These are phyloP conservation scores for Candolleomyces efflorescens DNA, from an alignment of 768 basidiomycete species.

Conservation along the genomic window DNA sequence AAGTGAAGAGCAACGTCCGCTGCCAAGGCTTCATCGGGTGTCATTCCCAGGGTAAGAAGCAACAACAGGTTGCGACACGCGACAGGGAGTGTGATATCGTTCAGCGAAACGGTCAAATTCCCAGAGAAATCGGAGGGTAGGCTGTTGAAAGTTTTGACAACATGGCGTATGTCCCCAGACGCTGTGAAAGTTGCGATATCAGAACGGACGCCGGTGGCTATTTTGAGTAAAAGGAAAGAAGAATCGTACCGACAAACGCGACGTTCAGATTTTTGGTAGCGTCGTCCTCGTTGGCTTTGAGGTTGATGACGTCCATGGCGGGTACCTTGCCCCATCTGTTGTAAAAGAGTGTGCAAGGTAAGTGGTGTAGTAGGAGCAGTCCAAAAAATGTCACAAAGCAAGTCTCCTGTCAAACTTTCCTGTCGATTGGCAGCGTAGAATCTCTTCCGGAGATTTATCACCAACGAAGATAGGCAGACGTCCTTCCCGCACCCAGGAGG, in stretches of 20 bases:
- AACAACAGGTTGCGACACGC: constrained; percentile 22
- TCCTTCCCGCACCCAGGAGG: constrained; percentile 16
- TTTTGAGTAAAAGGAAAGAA: background rate
- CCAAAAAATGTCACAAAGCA: constrained; percentile 15
- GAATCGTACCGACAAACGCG: constrained; percentile 20
- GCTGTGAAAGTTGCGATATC: constrained; percentile 20
- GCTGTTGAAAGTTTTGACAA: constrained; percentile 34
- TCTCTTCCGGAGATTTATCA: background rate
- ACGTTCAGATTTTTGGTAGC: constrained; percentile 18
- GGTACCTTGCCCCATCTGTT: constrained; percentile 29
- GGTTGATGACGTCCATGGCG: constrained; percentile 23
- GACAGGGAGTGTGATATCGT: background rate
- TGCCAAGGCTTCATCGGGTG: constrained; percentile 26
- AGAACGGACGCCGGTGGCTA: background rate
- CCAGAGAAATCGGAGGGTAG: constrained; percentile 30
- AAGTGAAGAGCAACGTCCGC: constrained; percentile 45
- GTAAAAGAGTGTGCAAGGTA: background rate
- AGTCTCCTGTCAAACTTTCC: constrained; percentile 14
- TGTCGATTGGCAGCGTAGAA: background rate
- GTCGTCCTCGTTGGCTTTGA: constrained; percentile 24
- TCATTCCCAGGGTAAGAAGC: constrained; percentile 34
- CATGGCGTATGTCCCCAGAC: constrained; percentile 39
- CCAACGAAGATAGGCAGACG: constrained; percentile 17
- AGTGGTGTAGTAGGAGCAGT: background rate
- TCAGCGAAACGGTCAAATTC: background rate